Evolutionary conservation across 257 asterid species (phyloP).

Genomic region (Voacanga thouarsii): DNA sequence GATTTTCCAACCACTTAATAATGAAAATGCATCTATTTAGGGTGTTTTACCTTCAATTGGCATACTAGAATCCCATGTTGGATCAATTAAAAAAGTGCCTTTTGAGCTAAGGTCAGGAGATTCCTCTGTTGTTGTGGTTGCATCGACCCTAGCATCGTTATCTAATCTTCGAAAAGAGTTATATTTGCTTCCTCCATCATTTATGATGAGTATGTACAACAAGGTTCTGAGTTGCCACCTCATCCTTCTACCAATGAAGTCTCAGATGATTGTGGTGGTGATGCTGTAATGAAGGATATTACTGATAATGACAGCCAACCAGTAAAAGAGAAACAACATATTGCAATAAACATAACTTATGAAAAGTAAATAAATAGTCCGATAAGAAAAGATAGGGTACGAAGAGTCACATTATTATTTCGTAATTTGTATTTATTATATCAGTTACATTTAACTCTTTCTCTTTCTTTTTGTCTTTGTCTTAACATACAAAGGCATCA

Average conservation of each 20-base stretch:
- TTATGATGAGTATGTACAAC: conserved; percentile 45
- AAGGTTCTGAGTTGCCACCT: conserved; percentile 50
- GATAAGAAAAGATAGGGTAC: no score
- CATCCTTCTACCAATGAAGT: conserved; percentile 61
- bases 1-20: conserved; percentile 66
- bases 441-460: no score
- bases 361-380: no score
- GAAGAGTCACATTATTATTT: no score
- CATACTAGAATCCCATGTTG: conserved; percentile 69
- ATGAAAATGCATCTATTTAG: conserved; percentile 32
- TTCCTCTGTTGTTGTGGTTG: conserved; percentile 75
- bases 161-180: conserved; percentile 56
- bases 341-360: no score
- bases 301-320: conserved; percentile 43
- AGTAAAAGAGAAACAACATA: no score
- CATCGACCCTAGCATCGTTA: conserved; percentile 69
- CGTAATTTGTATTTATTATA: no score
- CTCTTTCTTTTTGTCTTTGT: no score
- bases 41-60: conserved; percentile 53
- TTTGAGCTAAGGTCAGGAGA: conserved; percentile 73
- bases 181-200: conserved; percentile 54
- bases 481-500: no score
- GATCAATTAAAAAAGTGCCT: conserved; percentile 57
- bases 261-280: conserved; percentile 46
- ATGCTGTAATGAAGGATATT: conserved; percentile 57